Evolutionary conservation across 495 filamentous ascomycete genomes (phyloP), one percentile per base, ranked within the genome.

Genomic region (Aspergillus saccharolyticus): DNA sequence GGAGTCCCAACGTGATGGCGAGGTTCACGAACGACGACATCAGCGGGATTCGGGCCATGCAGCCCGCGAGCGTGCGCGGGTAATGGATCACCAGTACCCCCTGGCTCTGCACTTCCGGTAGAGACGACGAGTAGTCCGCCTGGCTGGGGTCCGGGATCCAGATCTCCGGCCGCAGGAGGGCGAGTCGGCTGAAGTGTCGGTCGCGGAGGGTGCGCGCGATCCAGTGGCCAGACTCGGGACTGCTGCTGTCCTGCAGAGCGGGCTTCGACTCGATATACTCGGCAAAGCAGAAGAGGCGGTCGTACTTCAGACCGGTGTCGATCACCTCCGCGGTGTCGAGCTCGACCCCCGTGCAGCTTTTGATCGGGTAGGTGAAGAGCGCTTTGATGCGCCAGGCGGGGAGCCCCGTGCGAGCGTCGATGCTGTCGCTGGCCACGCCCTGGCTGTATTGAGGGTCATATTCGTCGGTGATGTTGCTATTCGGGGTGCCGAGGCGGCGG

Each of bases 331-430:
- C 84, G 52, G 76, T 64, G 53, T 80, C 72, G 52, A 96, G 66
- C 71, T 96, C 90, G 18, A 96, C 84, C 15, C 87, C 89, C 58
- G 79, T 77, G 67, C 92, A 96, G 56, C 87, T 90, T 74, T 97
- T 97, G 62, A 96, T 74, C 0, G 93, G 93, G 68, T 92, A 96
- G 43, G 90, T 85, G 75, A 87, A 91, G 42, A 96, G 79, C 48
- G 88, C 89, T 69, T 91, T 90, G 61, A 97, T 76, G 19, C 67
- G 79, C 80, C 80, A 87, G 53, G 67, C 55, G 4, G 72, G 68
- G 1, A 45, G 50, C 5, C 64, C 66, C 2, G 49, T 12, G 12
- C 60, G 55, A 10, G 65, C 54, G 10, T 57, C 52, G 4, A 63
- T 48, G 10, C 50, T 49, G 10, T 39, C 33, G 33, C 53, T 33